These are phyloP conservation scores for Alternaria dauci DNA, from an alignment of 2,329 filamentous ascomycete genomes.

Conservation along the genomic window DNA sequence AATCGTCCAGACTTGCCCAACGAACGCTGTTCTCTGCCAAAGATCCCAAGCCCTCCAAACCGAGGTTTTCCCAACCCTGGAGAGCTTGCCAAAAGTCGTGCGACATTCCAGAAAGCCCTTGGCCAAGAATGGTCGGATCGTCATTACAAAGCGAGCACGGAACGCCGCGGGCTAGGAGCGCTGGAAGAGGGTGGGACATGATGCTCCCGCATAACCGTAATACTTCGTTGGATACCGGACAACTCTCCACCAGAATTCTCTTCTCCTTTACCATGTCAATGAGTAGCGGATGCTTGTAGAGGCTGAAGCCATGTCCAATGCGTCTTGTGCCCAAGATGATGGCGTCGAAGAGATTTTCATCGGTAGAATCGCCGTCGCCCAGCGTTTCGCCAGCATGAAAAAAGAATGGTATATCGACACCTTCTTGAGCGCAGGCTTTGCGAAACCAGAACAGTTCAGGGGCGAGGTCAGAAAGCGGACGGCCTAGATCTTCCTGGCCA, in stretches of 20 bases:
- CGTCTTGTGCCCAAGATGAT: constrained; percentile 85
- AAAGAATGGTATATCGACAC: constrained; percentile 88
- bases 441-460: constrained; percentile 94
- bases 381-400: constrained; percentile 93
- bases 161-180: constrained; percentile 84
- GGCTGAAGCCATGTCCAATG: constrained; percentile 87
- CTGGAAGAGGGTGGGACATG: constrained; percentile 80
- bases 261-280: constrained; percentile 89
- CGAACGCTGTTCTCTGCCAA: constrained; percentile 92
- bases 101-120: constrained; percentile 81
- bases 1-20: constrained; percentile 89
- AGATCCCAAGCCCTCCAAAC: constrained; percentile 82
- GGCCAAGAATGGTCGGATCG: constrained; percentile 87
- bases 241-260: constrained; percentile 87
- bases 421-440: constrained; percentile 79
- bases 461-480: constrained; percentile 77
- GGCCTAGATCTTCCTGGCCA: constrained; percentile 83
- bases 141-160: constrained; percentile 87
- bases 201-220: constrained; percentile 80
- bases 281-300: constrained; percentile 91
- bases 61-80: constrained; percentile 91
- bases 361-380: constrained; percentile 77
- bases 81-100: constrained; percentile 95
- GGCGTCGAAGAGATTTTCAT: constrained; percentile 89
- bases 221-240: constrained; percentile 90